Evolutionary conservation across 805 yeast species (phyloP).

Genomic region (Wickerhamiella brachini): DNA sequence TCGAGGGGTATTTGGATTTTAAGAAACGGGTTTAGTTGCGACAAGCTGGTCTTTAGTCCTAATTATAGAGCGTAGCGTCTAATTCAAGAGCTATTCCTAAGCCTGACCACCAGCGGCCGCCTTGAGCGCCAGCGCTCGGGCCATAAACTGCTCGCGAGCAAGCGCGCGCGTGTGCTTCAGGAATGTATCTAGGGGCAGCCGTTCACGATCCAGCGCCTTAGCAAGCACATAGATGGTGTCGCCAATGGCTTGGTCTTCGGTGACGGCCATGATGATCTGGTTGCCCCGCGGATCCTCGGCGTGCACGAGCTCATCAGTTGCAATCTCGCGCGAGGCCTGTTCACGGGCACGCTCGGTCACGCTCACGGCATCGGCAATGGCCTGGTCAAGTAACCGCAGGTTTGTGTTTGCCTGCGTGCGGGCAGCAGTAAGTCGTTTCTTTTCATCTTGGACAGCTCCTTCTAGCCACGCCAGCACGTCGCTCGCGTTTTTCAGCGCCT

Average conservation of each 20-base stretch:
- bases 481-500: constrained; percentile 24
- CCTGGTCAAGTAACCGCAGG: constrained; percentile 19
- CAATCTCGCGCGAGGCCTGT: neutral
- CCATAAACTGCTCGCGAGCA: constrained; percentile 53
- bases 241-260: constrained; percentile 56
- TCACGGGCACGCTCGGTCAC: neutral
- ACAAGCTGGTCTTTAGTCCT: too few species aligned
- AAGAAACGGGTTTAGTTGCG: neutral
- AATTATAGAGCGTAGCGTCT: too few species aligned
- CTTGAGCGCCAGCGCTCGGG: constrained; percentile 68
- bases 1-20: neutral
- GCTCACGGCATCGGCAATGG: constrained; percentile 23
- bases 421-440: constrained; percentile 18
- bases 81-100: too few species aligned
- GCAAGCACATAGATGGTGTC: constrained; percentile 52
- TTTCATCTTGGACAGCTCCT: constrained; percentile 27
- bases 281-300: constrained; percentile 41
- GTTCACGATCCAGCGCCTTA: constrained; percentile 38
- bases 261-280: constrained; percentile 49
- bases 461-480: constrained; percentile 26
- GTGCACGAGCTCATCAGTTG: constrained; percentile 32
- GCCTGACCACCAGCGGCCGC: too few species aligned
- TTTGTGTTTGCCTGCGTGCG: constrained; percentile 21
- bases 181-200: constrained; percentile 31
- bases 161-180: constrained; percentile 37